These are phyloP conservation scores for Populus davidiana DNA, from an alignment of 345 rosid species.

Conservation along the genomic window DNA sequence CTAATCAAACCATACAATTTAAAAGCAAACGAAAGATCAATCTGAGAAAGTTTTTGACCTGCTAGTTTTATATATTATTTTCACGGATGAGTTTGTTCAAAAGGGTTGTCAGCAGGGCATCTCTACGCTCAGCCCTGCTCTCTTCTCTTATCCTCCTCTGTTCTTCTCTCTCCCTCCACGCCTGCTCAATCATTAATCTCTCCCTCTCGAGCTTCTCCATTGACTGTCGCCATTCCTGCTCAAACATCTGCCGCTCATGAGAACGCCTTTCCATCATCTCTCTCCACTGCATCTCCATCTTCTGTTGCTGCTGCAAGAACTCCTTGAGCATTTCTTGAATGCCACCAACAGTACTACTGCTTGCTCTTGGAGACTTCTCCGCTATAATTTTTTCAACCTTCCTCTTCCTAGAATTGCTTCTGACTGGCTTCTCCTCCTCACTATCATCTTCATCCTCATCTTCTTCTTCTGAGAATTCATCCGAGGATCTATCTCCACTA, in stretches of 20 bases:
- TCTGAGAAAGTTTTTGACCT: not conserved
- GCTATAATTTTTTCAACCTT: slow-evolving; percentile 27
- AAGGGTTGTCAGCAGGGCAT: slow-evolving; percentile 45
- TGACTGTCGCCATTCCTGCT: slow-evolving; percentile 50
- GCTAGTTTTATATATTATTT: slow-evolving; percentile 13
- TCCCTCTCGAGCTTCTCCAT: slow-evolving; percentile 59
- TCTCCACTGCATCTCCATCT: slow-evolving; percentile 51
- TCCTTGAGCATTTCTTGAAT: slow-evolving; percentile 43
- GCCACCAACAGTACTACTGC: slow-evolving; percentile 4
- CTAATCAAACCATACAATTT: not conserved
- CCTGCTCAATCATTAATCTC: slow-evolving; percentile 43
- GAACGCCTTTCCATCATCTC: slow-evolving; percentile 49
- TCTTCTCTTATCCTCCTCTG: slow-evolving; percentile 51
- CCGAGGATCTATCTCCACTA: slow-evolving; percentile 25
- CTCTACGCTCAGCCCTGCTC: slow-evolving; percentile 52
- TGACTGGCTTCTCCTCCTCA: slow-evolving; percentile 33
- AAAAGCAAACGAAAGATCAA: not conserved
- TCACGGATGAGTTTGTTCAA: slow-evolving; percentile 43
- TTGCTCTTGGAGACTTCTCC: slow-evolving; percentile 25
- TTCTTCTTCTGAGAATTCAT: slow-evolving; percentile 37
- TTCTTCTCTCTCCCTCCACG: slow-evolving; percentile 58
- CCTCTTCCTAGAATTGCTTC: slow-evolving; percentile 38
- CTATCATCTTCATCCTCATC: slow-evolving; percentile 37
- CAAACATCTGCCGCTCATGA: slow-evolving; percentile 38
- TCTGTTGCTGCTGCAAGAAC: slow-evolving; percentile 46